Conservation (phyloP, 306 rosid genomes). For the Hippophae tibetana region DNA sequence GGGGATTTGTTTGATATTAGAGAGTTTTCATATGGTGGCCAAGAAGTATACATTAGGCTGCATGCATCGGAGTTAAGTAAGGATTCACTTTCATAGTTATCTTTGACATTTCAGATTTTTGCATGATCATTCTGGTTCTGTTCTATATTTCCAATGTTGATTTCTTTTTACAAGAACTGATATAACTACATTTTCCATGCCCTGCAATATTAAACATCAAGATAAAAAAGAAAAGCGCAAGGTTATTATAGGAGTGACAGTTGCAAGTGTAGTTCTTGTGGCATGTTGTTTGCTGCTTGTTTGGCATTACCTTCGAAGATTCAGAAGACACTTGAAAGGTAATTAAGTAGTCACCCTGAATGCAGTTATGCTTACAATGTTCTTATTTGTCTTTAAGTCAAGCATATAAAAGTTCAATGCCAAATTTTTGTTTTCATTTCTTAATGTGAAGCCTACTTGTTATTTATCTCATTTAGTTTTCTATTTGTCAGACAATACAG, state of each 20-base stretch:
- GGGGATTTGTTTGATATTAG: constrained; percentile 31
- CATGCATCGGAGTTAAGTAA: constrained; percentile 22
- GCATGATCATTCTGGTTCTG: neutral
- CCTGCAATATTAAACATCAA: neutral
- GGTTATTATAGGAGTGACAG: constrained; percentile 4
- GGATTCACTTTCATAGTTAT: neutral
- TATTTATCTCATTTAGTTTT: neutral
- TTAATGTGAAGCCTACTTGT: neutral
- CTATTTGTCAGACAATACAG: neutral
- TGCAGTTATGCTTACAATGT: neutral
- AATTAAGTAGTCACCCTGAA: no score
- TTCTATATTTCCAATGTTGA: neutral
- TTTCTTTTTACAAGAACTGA: neutral
- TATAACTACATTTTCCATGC: neutral
- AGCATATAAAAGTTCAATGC: neutral
- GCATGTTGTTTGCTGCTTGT: constrained; percentile 16
- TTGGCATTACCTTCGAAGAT: constrained; percentile 4
- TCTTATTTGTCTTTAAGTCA: no score
- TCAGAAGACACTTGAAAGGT: neutral
- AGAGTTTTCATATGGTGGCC: constrained; percentile 13
- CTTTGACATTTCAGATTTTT: neutral
- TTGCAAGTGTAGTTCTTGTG: constrained; percentile 4
- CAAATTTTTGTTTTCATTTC: neutral
- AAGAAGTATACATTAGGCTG: constrained; percentile 31
- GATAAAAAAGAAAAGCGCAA: neutral